Base-by-base conservation (phyloP, 257 asterid species). In the Vinca minor region DNA sequence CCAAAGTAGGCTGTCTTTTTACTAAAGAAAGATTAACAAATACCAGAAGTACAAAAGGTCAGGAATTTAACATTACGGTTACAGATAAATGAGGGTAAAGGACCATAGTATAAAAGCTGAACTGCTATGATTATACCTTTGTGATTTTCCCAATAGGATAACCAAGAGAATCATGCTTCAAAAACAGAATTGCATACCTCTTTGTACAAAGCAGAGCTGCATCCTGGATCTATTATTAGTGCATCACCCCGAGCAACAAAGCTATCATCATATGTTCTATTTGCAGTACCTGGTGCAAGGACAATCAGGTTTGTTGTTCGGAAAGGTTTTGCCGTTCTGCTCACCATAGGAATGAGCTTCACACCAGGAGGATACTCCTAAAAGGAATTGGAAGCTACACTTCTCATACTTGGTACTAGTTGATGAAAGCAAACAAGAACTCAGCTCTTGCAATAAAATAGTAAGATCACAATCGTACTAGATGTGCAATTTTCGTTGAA, bases 331-430 rank as follows among this genome's bases (percentile, higher is more conserved):
- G 76, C 75, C 53, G 96, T 92, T 80, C 93, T 76, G 81, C 98
- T 92, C 74, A 76, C 81, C 98, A 92, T 87, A 29, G 96, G 98
- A 47, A 92, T 71, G 73, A 89, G 44, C 69, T 77, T 89, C 47
- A 92, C 82, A 29, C 96, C 96, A 29, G 85, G 89, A 66, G 96
- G 98, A 75, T 87, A 92, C 76, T 89, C 98, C 96, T 92, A 80
- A 58, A 64, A 53, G 65, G 55, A 44, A 64, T 61, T 65, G 67
- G 49, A 52, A 74, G 49, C 20, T 34, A 26, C 55, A 48, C 34
- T 49, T 34, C 34, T 55, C 25, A 36, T 14, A 68, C 64, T 26
- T 18, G 14, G 66, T 42, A 55, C 5, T 55, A 29, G 56, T 56
- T 48, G 21, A 52, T 41, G 38, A 48, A 39, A 65, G 46, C 18